Evolutionary conservation across 192 early-diverging fungal genomes (phyloP).

Genomic region (Dimargaris xerosporica): DNA sequence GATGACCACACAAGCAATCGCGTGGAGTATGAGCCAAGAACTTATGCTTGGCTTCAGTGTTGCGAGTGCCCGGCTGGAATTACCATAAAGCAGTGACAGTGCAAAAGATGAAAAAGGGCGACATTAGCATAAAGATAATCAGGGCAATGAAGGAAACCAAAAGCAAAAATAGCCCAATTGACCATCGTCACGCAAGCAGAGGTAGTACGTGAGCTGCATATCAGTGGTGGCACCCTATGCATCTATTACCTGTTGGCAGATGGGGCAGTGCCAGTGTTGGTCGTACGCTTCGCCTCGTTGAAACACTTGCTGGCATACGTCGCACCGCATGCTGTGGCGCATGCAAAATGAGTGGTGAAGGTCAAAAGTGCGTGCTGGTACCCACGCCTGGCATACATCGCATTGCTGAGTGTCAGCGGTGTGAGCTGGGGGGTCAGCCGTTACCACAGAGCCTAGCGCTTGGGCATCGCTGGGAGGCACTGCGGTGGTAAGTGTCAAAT

Average conservation of each 20-base stretch:
- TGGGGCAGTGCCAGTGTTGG: slow-evolving; percentile 72
- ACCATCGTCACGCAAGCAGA: too few species aligned
- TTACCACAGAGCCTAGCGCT: not conserved
- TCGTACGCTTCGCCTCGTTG: slow-evolving; percentile 40
- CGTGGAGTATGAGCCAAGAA: slow-evolving; percentile 39
- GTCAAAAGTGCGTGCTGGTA: slow-evolving; percentile 38
- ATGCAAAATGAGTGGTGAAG: slow-evolving; percentile 68
- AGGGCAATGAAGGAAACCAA: not conserved
- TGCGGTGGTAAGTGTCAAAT: slow-evolving; percentile 7
- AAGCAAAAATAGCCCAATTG: not conserved
- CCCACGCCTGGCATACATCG: slow-evolving; percentile 48
- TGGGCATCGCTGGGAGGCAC: not conserved
- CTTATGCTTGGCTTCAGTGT: slow-evolving; percentile 50
- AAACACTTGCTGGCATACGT: slow-evolving; percentile 45
- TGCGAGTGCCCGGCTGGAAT: slow-evolving; percentile 22
- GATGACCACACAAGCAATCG: slow-evolving; percentile 42
- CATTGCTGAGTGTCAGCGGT: slow-evolving; percentile 30
- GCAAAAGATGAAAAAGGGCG: slow-evolving; percentile 8
- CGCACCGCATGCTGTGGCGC: slow-evolving; percentile 62
- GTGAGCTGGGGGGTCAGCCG: slow-evolving; percentile 15
- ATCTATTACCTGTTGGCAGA: slow-evolving; percentile 32
- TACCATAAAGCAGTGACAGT: not conserved
- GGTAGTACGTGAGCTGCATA: slow-evolving; percentile 7
- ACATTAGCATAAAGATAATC: not conserved
- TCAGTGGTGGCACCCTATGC: not conserved